Percentiles rank a stretch among this genome's conserved stretches.
Evolutionary conservation across 768 basidiomycete genomes (phyloP).

Genomic region (Tricholoma terreum): DNA sequence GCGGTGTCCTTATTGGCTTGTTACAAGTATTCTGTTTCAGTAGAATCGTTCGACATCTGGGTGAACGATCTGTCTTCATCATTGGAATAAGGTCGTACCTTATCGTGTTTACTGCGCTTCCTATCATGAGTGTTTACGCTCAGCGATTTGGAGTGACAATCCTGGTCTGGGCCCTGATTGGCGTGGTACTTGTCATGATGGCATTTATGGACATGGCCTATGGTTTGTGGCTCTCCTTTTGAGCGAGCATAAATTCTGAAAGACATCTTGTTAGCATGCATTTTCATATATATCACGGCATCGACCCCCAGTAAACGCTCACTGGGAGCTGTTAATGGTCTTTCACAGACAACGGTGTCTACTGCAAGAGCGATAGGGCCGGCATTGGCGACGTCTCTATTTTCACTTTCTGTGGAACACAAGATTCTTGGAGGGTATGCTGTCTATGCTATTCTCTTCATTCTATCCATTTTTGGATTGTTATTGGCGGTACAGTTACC

Average conservation of each 20-base stretch:
- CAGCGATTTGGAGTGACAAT: constrained; percentile 27
- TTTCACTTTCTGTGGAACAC: constrained; percentile 48
- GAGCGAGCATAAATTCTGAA: background rate
- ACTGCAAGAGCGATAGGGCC: constrained; percentile 50
- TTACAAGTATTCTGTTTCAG: constrained; percentile 39
- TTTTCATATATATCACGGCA: constrained; percentile 50
- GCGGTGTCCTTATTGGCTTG: constrained; percentile 34
- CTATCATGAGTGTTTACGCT: constrained; percentile 39
- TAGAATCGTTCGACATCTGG: constrained; percentile 35
- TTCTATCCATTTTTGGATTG: constrained; percentile 30
- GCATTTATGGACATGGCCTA: constrained; percentile 39
- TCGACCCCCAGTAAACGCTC: constrained; percentile 47
- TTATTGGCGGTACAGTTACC: constrained; percentile 34
- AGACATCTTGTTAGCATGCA: constrained; percentile 32
- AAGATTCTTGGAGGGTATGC: constrained; percentile 45
- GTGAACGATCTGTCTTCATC: constrained; percentile 37
- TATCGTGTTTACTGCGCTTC: constrained; percentile 38
- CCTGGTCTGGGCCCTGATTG: constrained; percentile 35
- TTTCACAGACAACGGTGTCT: constrained; percentile 43
- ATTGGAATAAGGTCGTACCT: constrained; percentile 33
- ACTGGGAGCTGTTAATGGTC: constrained; percentile 50
- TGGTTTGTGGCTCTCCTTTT: constrained; percentile 25
- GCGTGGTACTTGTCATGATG: constrained; percentile 21
- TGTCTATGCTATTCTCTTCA: constrained; percentile 38
- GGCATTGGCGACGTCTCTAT: constrained; percentile 46